Evolutionary conservation across 371 early-diverging fungal species (phyloP).

Genomic region (Funneliformis caledonium): DNA sequence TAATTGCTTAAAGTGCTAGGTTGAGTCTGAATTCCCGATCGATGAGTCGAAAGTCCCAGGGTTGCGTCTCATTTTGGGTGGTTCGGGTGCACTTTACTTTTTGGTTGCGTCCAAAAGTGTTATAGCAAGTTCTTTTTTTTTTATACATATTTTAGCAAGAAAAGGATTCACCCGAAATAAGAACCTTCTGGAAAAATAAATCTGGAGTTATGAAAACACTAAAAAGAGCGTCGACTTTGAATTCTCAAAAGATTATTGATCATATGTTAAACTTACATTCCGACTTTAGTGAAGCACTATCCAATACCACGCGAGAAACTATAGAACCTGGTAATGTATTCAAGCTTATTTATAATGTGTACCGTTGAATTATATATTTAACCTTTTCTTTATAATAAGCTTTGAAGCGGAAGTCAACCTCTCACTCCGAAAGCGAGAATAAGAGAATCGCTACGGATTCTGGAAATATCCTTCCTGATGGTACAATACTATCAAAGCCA

Average conservation of each 20-base stretch:
- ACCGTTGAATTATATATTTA: neutral
- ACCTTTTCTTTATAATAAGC: neutral
- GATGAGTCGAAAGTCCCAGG: slow-evolving; percentile 16
- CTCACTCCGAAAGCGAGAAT: too few relatives aligned
- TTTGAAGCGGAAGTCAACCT: too few relatives aligned
- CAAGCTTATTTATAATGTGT: neutral
- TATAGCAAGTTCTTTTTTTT: slow-evolving; percentile 16
- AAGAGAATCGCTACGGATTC: neutral
- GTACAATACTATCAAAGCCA: neutral
- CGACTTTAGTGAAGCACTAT: slow-evolving; percentile 1
- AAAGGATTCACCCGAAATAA: neutral
- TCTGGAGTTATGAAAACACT: slow-evolving; percentile 1
- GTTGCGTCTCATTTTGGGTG: slow-evolving; percentile 13
- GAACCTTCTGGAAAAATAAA: neutral
- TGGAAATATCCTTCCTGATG: neutral
- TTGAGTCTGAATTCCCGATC: slow-evolving; percentile 12
- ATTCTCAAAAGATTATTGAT: neutral
- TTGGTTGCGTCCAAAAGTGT: slow-evolving; percentile 19
- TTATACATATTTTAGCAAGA: slow-evolving; percentile 22
- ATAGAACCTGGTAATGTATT: slow-evolving; percentile 7
- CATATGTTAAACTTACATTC: neutral
- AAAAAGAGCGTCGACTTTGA: slow-evolving; percentile 10
- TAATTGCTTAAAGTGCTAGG: slow-evolving; percentile 25
- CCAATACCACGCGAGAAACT: slow-evolving; percentile 1
- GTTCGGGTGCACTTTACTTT: neutral